Evolutionary conservation across 169 alveolate species (phyloP).

Genomic region (Condylostoma magnum): DNA sequence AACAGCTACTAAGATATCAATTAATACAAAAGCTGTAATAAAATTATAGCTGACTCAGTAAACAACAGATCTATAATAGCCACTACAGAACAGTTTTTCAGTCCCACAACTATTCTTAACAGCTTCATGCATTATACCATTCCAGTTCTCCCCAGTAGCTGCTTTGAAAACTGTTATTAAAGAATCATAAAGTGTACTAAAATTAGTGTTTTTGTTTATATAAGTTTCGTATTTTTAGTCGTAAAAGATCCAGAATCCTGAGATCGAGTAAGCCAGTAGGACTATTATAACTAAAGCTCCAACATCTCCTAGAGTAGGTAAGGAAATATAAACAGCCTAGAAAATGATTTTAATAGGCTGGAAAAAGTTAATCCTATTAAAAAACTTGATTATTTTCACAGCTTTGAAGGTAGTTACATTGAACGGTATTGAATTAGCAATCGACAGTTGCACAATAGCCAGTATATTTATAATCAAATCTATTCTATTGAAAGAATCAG

Average conservation of each 20-base stretch:
- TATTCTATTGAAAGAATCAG: conserved; percentile 24
- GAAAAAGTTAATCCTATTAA: conserved; percentile 3
- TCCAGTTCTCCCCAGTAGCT: conserved; percentile 59
- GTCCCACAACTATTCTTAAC: neutral
- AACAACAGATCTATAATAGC: conserved; percentile 7
- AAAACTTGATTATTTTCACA: neutral
- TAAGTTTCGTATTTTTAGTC: conserved; percentile 7
- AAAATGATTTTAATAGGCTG: conserved; percentile 15
- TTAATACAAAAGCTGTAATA: conserved; percentile 19
- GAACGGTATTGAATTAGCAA: neutral
- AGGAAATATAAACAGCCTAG: neutral
- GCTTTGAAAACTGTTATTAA: conserved; percentile 55
- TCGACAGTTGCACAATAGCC: neutral
- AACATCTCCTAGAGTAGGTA: conserved; percentile 27
- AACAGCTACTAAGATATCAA: conserved; percentile 31
- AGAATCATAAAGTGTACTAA: conserved; percentile 60
- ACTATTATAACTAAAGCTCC: conserved; percentile 60
- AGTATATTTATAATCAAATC: conserved; percentile 25
- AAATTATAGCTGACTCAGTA: conserved; percentile 19
- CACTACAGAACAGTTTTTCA: conserved; percentile 31
- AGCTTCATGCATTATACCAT: neutral
- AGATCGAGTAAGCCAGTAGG: conserved; percentile 66
- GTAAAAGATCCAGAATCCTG: conserved; percentile 68
- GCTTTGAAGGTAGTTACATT: conserved; percentile 1
- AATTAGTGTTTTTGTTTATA: conserved; percentile 61